These are phyloP conservation scores for Stenocarpella maydis DNA, from an alignment of 2,329 filamentous ascomycete species.

Conservation along the genomic window DNA sequence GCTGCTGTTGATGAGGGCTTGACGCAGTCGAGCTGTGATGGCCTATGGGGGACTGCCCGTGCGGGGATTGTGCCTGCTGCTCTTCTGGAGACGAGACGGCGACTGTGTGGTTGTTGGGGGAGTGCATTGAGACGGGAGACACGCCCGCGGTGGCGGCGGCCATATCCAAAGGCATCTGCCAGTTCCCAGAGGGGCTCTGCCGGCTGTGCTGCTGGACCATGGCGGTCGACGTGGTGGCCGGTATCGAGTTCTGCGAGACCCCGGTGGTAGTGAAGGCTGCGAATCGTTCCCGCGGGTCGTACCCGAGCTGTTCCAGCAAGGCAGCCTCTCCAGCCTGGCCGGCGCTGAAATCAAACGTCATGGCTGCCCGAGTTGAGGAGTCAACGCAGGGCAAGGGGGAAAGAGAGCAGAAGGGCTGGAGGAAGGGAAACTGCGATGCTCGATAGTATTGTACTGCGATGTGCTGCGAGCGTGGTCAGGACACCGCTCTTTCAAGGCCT, in stretches of 20 bases:
- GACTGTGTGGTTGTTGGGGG: constrained; percentile 52
- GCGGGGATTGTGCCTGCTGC: constrained; percentile 56
- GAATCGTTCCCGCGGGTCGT: constrained; percentile 66
- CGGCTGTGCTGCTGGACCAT: constrained; percentile 46
- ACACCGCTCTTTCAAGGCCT: constrained; percentile 55
- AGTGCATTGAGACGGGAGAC: constrained; percentile 46
- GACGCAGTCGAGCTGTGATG: constrained; percentile 58
- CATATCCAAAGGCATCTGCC: constrained; percentile 63
- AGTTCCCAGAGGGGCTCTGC: constrained; percentile 52
- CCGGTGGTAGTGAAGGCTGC: constrained; percentile 53
- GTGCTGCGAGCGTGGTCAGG: constrained; percentile 46
- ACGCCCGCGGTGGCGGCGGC: constrained; percentile 39
- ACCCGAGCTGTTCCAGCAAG: constrained; percentile 67
- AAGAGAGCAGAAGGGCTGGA: constrained; percentile 39
- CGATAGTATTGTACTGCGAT: constrained; percentile 57
- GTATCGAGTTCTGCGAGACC: constrained; percentile 47
- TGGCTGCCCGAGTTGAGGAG: constrained; percentile 47
- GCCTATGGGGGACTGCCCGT: constrained; percentile 47
- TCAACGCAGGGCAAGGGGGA: constrained; percentile 43
- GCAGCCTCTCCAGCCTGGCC: constrained; percentile 60
- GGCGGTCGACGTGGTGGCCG: constrained; percentile 46
- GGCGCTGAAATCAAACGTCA: constrained; percentile 69
- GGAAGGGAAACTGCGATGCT: constrained; percentile 48
- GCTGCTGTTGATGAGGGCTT: constrained; percentile 61
- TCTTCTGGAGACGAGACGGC: constrained; percentile 62